Conservation (phyloP, 768 basidiomycete genomes). For the Lepiota brunneoincarnata region DNA sequence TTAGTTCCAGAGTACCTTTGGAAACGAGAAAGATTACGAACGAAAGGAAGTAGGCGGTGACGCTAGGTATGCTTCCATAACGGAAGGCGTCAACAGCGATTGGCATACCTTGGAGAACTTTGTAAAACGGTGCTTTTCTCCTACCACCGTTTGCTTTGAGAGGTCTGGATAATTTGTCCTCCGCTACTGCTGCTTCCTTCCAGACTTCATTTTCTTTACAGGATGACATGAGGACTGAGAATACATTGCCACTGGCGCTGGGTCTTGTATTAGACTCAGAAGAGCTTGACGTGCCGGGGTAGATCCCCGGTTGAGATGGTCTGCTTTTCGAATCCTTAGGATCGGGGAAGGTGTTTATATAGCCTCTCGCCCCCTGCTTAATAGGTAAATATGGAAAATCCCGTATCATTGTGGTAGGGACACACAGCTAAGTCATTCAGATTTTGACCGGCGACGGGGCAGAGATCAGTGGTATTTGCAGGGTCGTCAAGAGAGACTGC, state of each 20-base stretch:
- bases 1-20: conserved; percentile 14
- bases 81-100: conserved; percentile 97
- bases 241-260: conserved; percentile 38
- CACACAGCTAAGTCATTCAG: conserved; percentile 5
- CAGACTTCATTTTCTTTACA: conserved; percentile 79
- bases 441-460: conserved; percentile 27
- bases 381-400: background rate
- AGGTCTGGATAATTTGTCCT: conserved; percentile 44
- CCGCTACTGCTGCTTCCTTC: conserved; percentile 69
- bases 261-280: conserved; percentile 17
- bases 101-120: conserved; percentile 94
- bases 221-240: conserved; percentile 89
- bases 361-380: background rate
- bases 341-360: background rate
- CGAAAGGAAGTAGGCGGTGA: conserved; percentile 93
- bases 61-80: conserved; percentile 86
- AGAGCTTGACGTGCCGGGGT: background rate
- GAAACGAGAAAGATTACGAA: conserved; percentile 26
- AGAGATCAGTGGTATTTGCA: conserved; percentile 12
- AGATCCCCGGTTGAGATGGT: background rate
- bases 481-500: conserved; percentile 6
- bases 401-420: background rate
- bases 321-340: background rate
- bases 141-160: conserved; percentile 50
- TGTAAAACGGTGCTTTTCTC: conserved; percentile 91